Percentiles rank a stretch among this genome's conserved stretches.
Conservation (phyloP, 202 grass and related monocot species). For the Carex arenaria region DNA sequence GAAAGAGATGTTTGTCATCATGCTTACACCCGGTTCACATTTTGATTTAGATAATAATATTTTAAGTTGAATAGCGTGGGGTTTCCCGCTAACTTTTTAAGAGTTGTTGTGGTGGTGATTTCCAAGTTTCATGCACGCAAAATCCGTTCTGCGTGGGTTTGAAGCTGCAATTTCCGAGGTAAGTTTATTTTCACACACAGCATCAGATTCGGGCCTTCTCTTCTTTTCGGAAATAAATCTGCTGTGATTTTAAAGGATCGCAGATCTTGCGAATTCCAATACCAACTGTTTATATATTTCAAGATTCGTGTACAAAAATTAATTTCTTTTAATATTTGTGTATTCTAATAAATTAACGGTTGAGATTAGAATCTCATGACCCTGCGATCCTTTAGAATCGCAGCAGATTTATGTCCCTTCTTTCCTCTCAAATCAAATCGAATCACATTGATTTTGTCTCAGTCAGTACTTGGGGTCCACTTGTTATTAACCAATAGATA, state of each 20-base stretch:
- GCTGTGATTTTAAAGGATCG: no score
- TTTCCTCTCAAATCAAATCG: conserved; percentile 12
- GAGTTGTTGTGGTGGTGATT: conserved; percentile 7
- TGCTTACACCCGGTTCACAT: conserved; percentile 26
- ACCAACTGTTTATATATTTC: no score
- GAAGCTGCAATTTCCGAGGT: conserved; percentile 22
- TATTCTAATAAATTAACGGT: no score
- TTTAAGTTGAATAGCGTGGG: conserved; percentile 24
- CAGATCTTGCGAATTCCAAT: no score
- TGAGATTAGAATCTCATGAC: no score
- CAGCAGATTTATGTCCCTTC: no score
- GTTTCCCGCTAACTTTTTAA: conserved; percentile 26
- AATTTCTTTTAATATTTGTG: no score
- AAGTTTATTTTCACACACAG: neutral
- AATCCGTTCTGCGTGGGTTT: conserved; percentile 30
- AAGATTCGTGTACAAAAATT: no score
- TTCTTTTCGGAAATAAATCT: no score
- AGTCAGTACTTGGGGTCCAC: neutral
- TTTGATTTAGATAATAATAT: conserved; percentile 15
- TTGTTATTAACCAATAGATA: neutral
- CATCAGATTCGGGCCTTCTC: neutral
- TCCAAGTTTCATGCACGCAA: conserved; percentile 35
- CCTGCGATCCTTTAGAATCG: no score
- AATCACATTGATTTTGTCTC: conserved; percentile 18
- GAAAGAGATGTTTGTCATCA: conserved; percentile 10